Percentiles rank a stretch among this genome's conserved stretches.
phyloP scores from a whole-genome alignment of 2,329 filamentous ascomycete genomes.

The Colletotrichum sp. region DNA sequence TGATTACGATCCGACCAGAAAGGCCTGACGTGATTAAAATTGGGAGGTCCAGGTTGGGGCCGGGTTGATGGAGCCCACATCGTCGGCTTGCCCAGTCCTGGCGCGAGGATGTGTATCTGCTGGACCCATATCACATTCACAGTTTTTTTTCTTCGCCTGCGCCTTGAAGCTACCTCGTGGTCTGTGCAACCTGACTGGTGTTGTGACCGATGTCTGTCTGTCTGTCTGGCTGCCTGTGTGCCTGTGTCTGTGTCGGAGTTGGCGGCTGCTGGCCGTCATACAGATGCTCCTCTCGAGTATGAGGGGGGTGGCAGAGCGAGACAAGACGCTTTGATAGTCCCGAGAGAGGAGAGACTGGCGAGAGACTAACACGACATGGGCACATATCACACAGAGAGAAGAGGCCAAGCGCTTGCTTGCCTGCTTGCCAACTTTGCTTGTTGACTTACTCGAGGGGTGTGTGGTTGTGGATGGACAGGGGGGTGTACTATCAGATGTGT shows the following conservation, averaged over 20 bases:
- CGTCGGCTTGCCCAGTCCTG: conserved; percentile 3
- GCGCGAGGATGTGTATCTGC: conserved; percentile 1
- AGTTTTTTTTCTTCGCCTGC: not conserved
- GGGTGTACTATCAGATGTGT: not conserved
- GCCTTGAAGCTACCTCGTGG: not conserved
- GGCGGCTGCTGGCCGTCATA: not conserved
- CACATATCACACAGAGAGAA: not conserved
- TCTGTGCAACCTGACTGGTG: conserved; percentile 3
- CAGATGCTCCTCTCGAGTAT: not conserved
- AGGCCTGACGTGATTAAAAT: conserved; percentile 21
- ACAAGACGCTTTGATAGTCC: not conserved
- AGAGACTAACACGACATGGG: not conserved
- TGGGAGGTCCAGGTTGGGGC: conserved; percentile 16
- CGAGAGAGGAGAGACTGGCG: not conserved
- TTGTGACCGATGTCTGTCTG: not conserved
- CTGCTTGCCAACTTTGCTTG: not conserved
- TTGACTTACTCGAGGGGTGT: not conserved
- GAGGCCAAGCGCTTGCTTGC: conserved; percentile 11
- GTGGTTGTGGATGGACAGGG: not conserved
- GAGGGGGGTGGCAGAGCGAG: not conserved
- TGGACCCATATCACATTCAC: conserved; percentile 3
- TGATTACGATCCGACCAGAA: conserved; percentile 17
- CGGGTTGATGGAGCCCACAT: conserved; percentile 11
- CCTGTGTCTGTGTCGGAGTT: not conserved
- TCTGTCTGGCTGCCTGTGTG: not conserved